Base-by-base conservation (phyloP, 768 basidiomycete species). In the Sistotremastrum suecicum region DNA sequence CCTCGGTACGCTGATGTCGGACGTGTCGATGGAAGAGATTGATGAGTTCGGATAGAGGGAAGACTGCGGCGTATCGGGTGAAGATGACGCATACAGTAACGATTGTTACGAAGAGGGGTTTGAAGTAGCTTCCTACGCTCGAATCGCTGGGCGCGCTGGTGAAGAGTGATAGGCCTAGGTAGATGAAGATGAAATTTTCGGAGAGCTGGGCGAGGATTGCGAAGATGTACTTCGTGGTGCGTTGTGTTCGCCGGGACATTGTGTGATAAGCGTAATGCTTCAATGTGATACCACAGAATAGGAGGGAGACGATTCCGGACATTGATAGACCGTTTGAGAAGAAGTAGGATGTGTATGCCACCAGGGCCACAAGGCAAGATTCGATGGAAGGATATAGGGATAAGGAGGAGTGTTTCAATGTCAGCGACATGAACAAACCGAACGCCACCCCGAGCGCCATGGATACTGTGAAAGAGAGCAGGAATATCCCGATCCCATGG, bases 211-310 rank as follows among this genome's bases (percentile, higher is more conserved):
- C 90, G 42, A 97, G 80, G 0, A 85, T 87, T 6, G 82, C 80
- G 65, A 98, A 99, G 48, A 97, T 87, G 69, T 92, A 95, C 63
- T 94, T 92, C 31, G 82, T 88, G 8, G 91, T 83, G 39, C 86
- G 76, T 58, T 98, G 95, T 0, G 95, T 97, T 44, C 87, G 76
- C 30, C 77, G 78, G 7, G 90, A 94, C 95, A 99, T 99, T 43
- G 91, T 98, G 66, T 97, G 95, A 60, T 95, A 98, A n/a, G 94
- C 95, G 58, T 99, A 98, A 60, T 99, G 95, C 64, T 99, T 99
- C 54, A 99, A 74, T 3, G 95, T 99, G 60, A 99, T 95, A 49
- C 95, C 94, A 60, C 94, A 98, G 69, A 99, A 97, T 39, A 98
- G 79, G 37, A 98, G 76, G 3, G 92, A 95, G 39, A 98, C 92